A percentile compares a stretch with the other conserved stretches of the same genome.
phyloP scores from a whole-genome alignment of 2,329 filamentous ascomycete genomes.

The Sarocladium oryzae region DNA sequence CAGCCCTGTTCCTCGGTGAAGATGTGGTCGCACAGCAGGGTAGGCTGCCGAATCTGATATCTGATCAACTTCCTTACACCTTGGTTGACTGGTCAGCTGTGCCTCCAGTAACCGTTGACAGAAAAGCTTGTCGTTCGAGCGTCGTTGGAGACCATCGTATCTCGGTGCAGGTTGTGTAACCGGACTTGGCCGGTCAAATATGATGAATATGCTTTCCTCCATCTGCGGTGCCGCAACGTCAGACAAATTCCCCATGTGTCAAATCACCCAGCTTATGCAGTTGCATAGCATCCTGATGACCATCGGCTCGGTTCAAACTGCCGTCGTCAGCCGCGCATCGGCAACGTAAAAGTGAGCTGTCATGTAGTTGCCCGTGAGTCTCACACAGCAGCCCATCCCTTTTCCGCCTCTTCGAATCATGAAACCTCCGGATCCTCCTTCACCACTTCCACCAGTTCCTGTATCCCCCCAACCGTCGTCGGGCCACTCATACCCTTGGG shows the following conservation, averaged over 20 bases:
- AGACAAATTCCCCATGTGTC: not conserved
- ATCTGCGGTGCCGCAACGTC: not conserved
- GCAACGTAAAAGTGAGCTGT: no score
- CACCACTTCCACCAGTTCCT: constrained; percentile 51
- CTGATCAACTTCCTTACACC: not conserved
- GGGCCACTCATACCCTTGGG: constrained; percentile 67
- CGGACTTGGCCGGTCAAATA: not conserved
- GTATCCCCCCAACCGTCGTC: constrained; percentile 56
- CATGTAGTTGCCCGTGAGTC: not conserved
- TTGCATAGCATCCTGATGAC: not conserved
- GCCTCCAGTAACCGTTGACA: not conserved
- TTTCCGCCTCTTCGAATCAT: constrained; percentile 1
- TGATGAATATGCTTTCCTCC: not conserved
- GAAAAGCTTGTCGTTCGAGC: no score
- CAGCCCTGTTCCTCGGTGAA: no score
- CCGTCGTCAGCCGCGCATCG: not conserved
- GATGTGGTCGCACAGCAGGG: not conserved
- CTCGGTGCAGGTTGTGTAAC: not conserved
- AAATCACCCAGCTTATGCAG: no score
- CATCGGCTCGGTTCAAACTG: not conserved
- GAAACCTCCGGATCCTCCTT: constrained; percentile 35
- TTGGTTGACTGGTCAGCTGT: not conserved
- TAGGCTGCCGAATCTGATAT: constrained; percentile 6
- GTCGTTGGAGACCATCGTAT: no score
- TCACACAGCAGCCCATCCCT: not conserved